Percentiles rank a stretch among this genome's conserved stretches.
Conservation (phyloP, 1,284 basidiomycete species). For the Vanrija pseudolonga region DNA sequence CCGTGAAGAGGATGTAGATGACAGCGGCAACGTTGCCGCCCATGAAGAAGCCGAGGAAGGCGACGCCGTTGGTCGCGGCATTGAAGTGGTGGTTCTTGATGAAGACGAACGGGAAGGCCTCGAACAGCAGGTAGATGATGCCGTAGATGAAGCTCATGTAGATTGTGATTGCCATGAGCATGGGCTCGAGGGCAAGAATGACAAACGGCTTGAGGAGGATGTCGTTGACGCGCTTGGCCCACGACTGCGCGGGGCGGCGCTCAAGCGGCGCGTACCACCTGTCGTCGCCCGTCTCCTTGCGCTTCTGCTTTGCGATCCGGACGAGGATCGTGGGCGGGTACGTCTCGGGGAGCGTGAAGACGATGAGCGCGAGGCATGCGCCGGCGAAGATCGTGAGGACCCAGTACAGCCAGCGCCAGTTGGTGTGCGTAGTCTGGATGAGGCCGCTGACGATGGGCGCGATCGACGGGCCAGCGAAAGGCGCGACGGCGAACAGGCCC, state of each 20-base stretch:
- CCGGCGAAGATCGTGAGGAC: constrained; percentile 62
- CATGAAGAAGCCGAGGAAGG: constrained; percentile 53
- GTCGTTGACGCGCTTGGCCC: constrained; percentile 47
- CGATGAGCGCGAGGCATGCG: constrained; percentile 46
- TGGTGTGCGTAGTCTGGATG: constrained; percentile 52
- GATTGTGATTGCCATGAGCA: constrained; percentile 65
- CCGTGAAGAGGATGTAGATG: constrained; percentile 26
- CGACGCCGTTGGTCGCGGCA: constrained; percentile 50
- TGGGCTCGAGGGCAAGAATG: constrained; percentile 67
- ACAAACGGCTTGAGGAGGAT: constrained; percentile 60
- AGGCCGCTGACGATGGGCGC: constrained; percentile 66
- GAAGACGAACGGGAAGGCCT: constrained; percentile 53
- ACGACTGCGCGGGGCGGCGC: constrained; percentile 14
- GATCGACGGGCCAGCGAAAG: constrained; percentile 60
- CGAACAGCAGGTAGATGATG: constrained; percentile 44
- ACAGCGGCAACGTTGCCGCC: too few species aligned
- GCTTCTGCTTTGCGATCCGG: constrained; percentile 52
- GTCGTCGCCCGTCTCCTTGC: constrained; percentile 63
- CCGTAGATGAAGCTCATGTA: constrained; percentile 57
- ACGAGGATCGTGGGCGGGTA: constrained; percentile 57
- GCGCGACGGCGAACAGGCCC: constrained; percentile 65
- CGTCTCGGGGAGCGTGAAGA: constrained; percentile 74
- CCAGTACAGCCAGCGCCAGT: constrained; percentile 61
- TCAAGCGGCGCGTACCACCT: constrained; percentile 56
- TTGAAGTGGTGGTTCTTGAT: constrained; percentile 52